A percentile compares a stretch with the other conserved stretches of the same genome.
phyloP scores from a whole-genome alignment of 2,329 filamentous ascomycete species.

The Orbilia javanica region DNA sequence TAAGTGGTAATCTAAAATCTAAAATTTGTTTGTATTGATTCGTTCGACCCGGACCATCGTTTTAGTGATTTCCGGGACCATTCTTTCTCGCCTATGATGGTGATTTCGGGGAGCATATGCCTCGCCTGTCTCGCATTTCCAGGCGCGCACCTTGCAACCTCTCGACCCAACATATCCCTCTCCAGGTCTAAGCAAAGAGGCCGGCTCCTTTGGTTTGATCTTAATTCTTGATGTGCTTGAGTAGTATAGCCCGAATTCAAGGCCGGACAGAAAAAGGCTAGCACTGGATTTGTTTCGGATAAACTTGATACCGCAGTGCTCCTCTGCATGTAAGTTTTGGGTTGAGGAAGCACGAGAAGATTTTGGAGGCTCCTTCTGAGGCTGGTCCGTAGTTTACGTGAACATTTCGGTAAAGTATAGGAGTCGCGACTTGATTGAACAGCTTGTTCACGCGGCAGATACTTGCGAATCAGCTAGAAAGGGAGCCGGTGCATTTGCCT shows the following conservation, averaged over 20 bases:
- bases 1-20: too few species aligned
- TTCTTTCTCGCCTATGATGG: background rate
- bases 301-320: slow-evolving; percentile 3
- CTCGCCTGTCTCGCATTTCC: slow-evolving; percentile 7
- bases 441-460: slow-evolving; percentile 14
- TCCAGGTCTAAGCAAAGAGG: background rate
- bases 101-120: background rate
- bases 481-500: background rate
- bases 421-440: slow-evolving; percentile 14
- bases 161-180: background rate
- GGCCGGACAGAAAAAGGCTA: background rate
- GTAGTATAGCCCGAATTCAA: background rate
- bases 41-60: background rate
- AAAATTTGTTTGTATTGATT: too few species aligned
- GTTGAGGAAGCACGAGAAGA: background rate
- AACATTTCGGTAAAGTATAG: background rate
- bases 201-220: background rate
- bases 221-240: background rate
- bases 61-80: background rate
- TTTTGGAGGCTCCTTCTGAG: background rate
- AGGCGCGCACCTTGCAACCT: background rate
- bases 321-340: background rate
- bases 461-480: background rate
- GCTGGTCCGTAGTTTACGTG: background rate
- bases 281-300: background rate